phyloP scores from a whole-genome alignment of 2,329 filamentous ascomycete species.

The Colletotrichum karsti region DNA sequence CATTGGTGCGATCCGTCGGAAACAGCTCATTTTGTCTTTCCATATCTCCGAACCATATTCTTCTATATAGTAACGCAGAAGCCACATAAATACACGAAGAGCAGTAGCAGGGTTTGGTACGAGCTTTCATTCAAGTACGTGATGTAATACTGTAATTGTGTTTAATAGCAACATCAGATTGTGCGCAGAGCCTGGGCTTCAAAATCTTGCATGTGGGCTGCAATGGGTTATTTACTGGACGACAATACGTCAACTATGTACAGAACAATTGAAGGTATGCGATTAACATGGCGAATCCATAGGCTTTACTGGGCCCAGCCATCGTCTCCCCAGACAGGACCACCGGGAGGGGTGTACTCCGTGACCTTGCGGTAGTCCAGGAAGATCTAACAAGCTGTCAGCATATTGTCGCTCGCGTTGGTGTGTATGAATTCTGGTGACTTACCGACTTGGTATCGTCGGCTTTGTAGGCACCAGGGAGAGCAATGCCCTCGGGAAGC shows the following conservation, averaged over 20 bases:
- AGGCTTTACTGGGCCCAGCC: conserved; percentile 23
- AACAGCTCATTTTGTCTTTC: too few relatives aligned
- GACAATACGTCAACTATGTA: background rate
- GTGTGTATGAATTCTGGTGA: too few relatives aligned
- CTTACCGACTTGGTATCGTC: conserved; percentile 31
- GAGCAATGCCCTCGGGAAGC: conserved; percentile 34
- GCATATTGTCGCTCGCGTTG: too few relatives aligned
- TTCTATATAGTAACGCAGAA: too few relatives aligned
- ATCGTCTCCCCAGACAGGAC: conserved; percentile 30
- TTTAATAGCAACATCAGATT: background rate
- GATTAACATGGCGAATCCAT: background rate
- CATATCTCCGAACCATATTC: too few relatives aligned
- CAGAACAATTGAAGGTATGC: background rate
- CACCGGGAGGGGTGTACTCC: conserved; percentile 35
- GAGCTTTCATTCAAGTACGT: too few relatives aligned
- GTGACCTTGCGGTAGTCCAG: conserved; percentile 36
- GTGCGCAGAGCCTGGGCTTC: too few relatives aligned
- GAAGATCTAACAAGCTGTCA: conserved; percentile 31
- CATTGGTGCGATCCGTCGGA: too few relatives aligned
- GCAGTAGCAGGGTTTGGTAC: too few relatives aligned
- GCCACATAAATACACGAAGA: too few relatives aligned
- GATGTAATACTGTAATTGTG: too few relatives aligned
- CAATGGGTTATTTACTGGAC: background rate
- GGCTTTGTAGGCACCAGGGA: conserved; percentile 33
- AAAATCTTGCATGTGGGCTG: too few relatives aligned